Evolutionary conservation across 2,329 filamentous ascomycete genomes (phyloP), one percentile per base, ranked within the genome.

Genomic region (Aspergillus sp.): DNA sequence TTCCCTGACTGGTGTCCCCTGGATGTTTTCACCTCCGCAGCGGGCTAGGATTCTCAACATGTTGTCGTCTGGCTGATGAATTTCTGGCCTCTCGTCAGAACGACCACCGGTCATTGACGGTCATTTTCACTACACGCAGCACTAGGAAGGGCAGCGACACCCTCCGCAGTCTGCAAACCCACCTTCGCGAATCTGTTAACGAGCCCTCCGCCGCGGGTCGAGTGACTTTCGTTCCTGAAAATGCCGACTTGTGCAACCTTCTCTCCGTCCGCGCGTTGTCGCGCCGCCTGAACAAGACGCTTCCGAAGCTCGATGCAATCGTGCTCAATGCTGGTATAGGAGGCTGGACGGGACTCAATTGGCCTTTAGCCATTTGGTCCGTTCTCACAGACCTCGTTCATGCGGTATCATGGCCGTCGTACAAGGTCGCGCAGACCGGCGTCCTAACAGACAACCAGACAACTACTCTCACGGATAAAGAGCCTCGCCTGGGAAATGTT

Each of bases 271-370:
- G 85, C 66, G 72, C 76, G 30, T 72, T 88, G 34, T 77, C 82
- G 41, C 75, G 79, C 60, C 75, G 78, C 59, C 70, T 88, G 57
- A 70, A 80, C 48, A 57, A 72, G 41, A 61, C 76, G 39, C 68
- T 91, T 41, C 87, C 90, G 2, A 86, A 88, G 62, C 80, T 99
- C 30, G 91, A 98, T 73, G 83, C 83, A 2, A 80, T 95, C 20
- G 81, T 98, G 39, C 88, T 90, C 71, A 97, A 97, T 74, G 93
- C 93, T 15, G 95, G 93, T 0, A 88, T 93, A 40, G 91, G 92
- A 20, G 92, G 91, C 2, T 96, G 91, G 89, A 84, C 80, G 0
- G 90, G 90, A n/a, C 72, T 96, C 57, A 78, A 91, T 72, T 97
- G 87, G 85, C 74, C 79, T 1, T 66, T 68, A 54, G 85, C 90